Conservation (phyloP, 2,329 filamentous ascomycete species). For the Periconia macrospinosa region DNA sequence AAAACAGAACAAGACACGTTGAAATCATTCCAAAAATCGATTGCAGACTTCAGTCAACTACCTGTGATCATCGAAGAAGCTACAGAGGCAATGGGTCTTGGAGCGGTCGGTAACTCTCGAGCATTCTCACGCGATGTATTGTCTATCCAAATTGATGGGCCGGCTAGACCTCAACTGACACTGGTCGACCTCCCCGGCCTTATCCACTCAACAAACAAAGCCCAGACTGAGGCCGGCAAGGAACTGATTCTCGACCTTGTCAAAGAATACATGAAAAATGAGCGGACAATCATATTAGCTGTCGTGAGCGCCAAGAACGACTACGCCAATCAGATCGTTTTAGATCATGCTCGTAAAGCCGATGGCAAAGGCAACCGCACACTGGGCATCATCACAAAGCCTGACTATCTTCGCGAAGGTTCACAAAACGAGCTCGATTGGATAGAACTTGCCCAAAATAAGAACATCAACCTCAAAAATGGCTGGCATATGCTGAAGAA, state of each 20-base stretch:
- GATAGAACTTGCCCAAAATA: conserved; percentile 44
- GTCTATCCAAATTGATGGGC: conserved; percentile 47
- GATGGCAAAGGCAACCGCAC: conserved; percentile 53
- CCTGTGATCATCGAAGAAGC: conserved; percentile 56
- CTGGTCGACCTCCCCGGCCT: too few species aligned
- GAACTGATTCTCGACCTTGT: too few species aligned
- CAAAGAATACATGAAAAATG: conserved; percentile 28
- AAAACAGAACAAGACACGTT: conserved; percentile 35
- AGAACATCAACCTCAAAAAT: conserved; percentile 44
- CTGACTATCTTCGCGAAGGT: too few species aligned
- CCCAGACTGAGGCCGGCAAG: too few species aligned
- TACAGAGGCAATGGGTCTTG: conserved; percentile 53
- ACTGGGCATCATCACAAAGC: conserved; percentile 57
- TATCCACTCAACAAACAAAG: too few species aligned
- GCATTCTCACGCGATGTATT: conserved; percentile 48
- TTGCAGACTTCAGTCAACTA: conserved; percentile 47
- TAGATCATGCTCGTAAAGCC: conserved; percentile 51
- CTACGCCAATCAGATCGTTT: conserved; percentile 60
- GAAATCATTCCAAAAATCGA: conserved; percentile 39
- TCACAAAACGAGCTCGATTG: conserved; percentile 48
- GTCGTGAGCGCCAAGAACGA: conserved; percentile 45
- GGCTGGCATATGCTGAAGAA: conserved; percentile 62
- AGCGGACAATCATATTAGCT: conserved; percentile 34
- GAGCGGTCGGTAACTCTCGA: conserved; percentile 13
- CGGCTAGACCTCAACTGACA: conserved; percentile 31